phyloP scores from a whole-genome alignment of 305 asterid species.

The Fraxinus floribunda region DNA sequence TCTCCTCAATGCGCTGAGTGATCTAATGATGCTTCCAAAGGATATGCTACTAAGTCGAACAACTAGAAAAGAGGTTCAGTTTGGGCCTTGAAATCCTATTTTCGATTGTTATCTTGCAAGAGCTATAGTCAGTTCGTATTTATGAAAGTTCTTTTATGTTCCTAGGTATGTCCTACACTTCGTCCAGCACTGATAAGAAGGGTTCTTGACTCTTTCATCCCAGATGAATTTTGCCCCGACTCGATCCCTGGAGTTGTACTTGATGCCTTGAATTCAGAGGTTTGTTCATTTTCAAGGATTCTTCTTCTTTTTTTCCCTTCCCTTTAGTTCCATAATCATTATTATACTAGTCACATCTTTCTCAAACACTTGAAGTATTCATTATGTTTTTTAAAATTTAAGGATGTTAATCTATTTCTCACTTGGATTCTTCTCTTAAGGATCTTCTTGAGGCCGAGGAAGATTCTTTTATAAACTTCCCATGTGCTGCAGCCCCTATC shows the following conservation, averaged over 20 bases:
- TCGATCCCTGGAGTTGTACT: slow-evolving; percentile 61
- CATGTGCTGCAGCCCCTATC: slow-evolving; percentile 62
- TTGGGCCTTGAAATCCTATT: slow-evolving; percentile 9
- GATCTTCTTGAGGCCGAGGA: slow-evolving; percentile 50
- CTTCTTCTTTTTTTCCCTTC: background rate
- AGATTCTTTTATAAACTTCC: slow-evolving; percentile 49
- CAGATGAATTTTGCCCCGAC: slow-evolving; percentile 82
- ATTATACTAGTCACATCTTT: background rate
- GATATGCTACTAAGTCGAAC: slow-evolving; percentile 67
- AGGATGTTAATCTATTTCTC: background rate
- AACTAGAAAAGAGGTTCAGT: slow-evolving; percentile 62
- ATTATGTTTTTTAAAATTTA: background rate
- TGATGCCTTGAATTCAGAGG: slow-evolving; percentile 67
- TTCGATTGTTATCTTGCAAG: background rate
- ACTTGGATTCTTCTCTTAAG: slow-evolving; percentile 29
- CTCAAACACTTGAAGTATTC: background rate
- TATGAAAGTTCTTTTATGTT: slow-evolving; percentile 5
- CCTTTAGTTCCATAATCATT: background rate
- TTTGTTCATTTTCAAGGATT: slow-evolving; percentile 23
- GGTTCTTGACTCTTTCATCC: slow-evolving; percentile 62
- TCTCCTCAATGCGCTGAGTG: slow-evolving; percentile 79
- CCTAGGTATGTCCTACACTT: slow-evolving; percentile 75
- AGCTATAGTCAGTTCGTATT: background rate
- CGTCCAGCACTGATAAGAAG: slow-evolving; percentile 59
- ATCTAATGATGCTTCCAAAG: slow-evolving; percentile 94